Base-by-base conservation (phyloP, 202 grass and related monocot species). In the Sporobolus alterniflorus region DNA sequence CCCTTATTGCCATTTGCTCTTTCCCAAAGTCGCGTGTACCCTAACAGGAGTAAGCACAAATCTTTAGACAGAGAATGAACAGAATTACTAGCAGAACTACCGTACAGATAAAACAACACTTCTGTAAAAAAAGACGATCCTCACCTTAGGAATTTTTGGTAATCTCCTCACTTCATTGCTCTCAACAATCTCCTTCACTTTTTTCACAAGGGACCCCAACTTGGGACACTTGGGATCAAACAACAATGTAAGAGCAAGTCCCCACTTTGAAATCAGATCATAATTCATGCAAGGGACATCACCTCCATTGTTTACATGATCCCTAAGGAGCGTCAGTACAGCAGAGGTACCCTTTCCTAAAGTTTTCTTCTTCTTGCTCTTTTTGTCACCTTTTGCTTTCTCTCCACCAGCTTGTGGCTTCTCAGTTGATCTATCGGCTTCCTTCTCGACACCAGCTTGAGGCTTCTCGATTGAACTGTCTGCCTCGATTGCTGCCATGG, bases 101-200 rank as follows among this genome's bases (percentile, higher is more conserved):
- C 63, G 69, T 30, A 42, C 42, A 48, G 40, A 63, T 76, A 26
- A 8, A 76, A 20, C 34, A 85, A 6, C 66, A 20, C 11, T 0
- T 80, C 3, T 44, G 49, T 43, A 41, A 69, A 81, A n/a, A 5
- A 82, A 42, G 55, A 75, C 21, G 32, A 49, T 83, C 63, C 81
- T 90, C 73, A 98, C 96, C 93, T 98, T 98, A 8, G 96, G 91
- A 88, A 98, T 98, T 88, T 98, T 98, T 43, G 96, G 96, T 81
- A 98, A 90, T 85, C 93, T 94, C 61, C 96, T 93, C 20, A 92
- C 89, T 90, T 98, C 96, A 87, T 98, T 98, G 68, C 89, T 98
- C 89, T 98, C 96, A 30, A 98, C 93, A 84, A 98, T 89, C 75
- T 96, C 93, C 82, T 96, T 96, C 46, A 98, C 62, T 74, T 94